Percentiles rank a stretch among this genome's conserved stretches.
phyloP scores from a whole-genome alignment of 2,329 filamentous ascomycete species.

The Neocatenulostroma microsporum region DNA sequence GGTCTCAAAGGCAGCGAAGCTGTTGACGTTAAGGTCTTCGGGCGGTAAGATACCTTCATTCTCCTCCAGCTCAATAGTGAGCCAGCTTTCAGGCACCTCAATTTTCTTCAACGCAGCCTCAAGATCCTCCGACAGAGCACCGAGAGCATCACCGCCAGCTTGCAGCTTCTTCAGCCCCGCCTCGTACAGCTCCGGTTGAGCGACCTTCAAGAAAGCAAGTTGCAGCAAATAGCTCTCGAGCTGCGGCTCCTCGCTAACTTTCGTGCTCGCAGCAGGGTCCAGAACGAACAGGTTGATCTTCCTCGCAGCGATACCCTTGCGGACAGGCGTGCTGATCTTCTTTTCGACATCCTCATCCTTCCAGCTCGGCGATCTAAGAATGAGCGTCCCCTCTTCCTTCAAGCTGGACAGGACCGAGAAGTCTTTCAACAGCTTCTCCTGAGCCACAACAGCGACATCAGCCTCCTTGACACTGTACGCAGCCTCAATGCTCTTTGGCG shows the following conservation, averaged over 20 bases:
- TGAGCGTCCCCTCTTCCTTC: slow-evolving; percentile 62
- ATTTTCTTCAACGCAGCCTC: slow-evolving; percentile 63
- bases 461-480: slow-evolving; percentile 74
- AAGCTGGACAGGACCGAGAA: slow-evolving; percentile 65
- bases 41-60: slow-evolving; percentile 49
- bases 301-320: slow-evolving; percentile 64
- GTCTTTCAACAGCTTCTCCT: slow-evolving; percentile 70
- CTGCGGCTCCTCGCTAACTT: slow-evolving; percentile 56
- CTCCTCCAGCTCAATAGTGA: slow-evolving; percentile 56
- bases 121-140: slow-evolving; percentile 54
- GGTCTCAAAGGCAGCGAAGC: slow-evolving; percentile 75
- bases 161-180: slow-evolving; percentile 61
- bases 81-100: slow-evolving; percentile 74
- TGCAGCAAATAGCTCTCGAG: slow-evolving; percentile 64
- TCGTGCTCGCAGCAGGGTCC: slow-evolving; percentile 61
- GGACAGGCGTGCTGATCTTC: slow-evolving; percentile 62
- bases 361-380: slow-evolving; percentile 67
- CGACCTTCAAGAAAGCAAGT: slow-evolving; percentile 73
- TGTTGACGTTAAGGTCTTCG: slow-evolving; percentile 63
- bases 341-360: slow-evolving; percentile 89
- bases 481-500: slow-evolving; percentile 73
- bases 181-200: slow-evolving; percentile 57
- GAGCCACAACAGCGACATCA: slow-evolving; percentile 69
- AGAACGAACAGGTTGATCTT: slow-evolving; percentile 65
- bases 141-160: slow-evolving; percentile 53